A percentile compares a stretch with the other conserved stretches of the same genome.
Conservation (phyloP, 1,139 yeast species). For the Arxiozyma slooffiae region DNA sequence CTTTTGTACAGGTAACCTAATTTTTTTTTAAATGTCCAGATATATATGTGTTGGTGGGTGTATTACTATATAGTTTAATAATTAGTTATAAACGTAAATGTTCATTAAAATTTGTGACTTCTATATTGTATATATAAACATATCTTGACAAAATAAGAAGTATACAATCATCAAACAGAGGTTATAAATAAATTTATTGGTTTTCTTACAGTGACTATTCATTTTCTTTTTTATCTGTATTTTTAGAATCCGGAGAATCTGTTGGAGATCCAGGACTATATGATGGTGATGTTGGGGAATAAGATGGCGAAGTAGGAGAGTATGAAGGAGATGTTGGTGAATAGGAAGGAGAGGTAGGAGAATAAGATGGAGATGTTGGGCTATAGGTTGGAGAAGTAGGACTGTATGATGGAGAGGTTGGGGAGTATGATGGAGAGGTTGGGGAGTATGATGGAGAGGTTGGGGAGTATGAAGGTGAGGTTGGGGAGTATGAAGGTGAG, state of each 20-base stretch:
- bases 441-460: slow-evolving; percentile 54
- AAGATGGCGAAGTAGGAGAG: slow-evolving; percentile 38
- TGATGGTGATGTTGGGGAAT: slow-evolving; percentile 50
- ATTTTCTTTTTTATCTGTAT: slow-evolving; percentile 10
- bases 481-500: slow-evolving; percentile 44
- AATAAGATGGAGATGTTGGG: slow-evolving; percentile 44
- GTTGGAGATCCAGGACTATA: slow-evolving; percentile 41
- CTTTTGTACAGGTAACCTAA: neutral
- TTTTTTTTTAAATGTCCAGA: no score
- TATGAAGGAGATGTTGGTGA: slow-evolving; percentile 50
- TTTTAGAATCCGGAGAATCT: slow-evolving; percentile 43
- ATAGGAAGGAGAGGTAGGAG: slow-evolving; percentile 53
- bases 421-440: slow-evolving; percentile 46
- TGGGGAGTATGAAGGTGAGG: slow-evolving; percentile 51
- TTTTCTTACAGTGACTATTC: neutral
- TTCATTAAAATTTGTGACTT: neutral
- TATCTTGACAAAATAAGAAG: neutral
- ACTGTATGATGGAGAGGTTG: slow-evolving; percentile 47
- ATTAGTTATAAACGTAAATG: neutral
- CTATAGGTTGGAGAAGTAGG: slow-evolving; percentile 57
- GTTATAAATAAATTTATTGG: neutral
- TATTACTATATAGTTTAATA: neutral
- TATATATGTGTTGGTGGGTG: neutral
- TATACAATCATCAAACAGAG: neutral
- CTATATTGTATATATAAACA: neutral